Percentiles rank a stretch among this genome's conserved stretches.
These are phyloP conservation scores for Podaxis mareebaensis DNA, from an alignment of 768 basidiomycete species.

Conservation along the genomic window DNA sequence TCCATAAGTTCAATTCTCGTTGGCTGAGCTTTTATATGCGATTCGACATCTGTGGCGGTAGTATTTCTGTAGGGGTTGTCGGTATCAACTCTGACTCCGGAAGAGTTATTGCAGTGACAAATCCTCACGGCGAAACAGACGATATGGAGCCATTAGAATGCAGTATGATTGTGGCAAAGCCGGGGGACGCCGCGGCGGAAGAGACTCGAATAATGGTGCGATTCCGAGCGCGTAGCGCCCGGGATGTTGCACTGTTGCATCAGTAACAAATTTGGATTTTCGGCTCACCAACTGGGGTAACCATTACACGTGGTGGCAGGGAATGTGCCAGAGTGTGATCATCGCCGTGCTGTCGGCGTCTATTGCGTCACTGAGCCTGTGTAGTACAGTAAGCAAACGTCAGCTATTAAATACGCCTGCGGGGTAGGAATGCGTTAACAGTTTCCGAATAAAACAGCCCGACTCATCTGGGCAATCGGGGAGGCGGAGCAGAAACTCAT, in stretches of 20 bases:
- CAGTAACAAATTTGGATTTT: background rate
- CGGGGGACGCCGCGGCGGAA: constrained; percentile 3
- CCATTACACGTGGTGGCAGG: background rate
- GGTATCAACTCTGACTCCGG: background rate
- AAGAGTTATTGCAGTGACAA: background rate
- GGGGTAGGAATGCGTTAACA: background rate
- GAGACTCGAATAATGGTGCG: background rate
- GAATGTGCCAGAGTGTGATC: background rate
- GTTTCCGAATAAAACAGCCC: background rate
- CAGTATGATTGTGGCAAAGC: background rate
- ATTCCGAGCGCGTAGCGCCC: background rate
- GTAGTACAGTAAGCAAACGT: background rate
- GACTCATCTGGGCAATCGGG: background rate
- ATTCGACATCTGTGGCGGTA: no score
- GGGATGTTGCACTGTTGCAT: background rate
- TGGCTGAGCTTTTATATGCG: background rate
- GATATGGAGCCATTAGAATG: background rate
- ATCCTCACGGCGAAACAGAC: constrained; percentile 7
- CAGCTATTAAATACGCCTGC: background rate
- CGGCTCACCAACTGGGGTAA: background rate
- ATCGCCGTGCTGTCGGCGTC: background rate
- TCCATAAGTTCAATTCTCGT: background rate
- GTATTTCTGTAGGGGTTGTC: background rate
- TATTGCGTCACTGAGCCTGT: background rate
- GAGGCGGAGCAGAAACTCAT: background rate